Percentiles rank a stretch among this genome's conserved stretches.
Evolutionary conservation across 2,329 filamentous ascomycete species (phyloP).

Genomic region (Nigrograna mackinnonii): DNA sequence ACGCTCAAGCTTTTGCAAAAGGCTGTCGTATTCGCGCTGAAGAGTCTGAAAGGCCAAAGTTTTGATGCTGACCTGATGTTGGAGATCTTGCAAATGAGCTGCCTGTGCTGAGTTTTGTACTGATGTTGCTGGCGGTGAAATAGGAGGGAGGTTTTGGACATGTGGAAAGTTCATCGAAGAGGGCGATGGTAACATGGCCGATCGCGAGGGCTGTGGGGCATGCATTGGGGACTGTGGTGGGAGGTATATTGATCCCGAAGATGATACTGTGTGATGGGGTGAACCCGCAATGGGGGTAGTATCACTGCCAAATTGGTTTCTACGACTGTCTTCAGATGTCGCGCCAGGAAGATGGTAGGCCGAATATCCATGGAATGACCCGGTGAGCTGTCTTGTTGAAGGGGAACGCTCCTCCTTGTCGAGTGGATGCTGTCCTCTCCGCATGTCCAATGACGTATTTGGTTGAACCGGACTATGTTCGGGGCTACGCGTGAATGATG

Average conservation of each 20-base stretch:
- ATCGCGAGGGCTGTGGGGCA: constrained; percentile 21
- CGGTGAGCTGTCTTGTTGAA: constrained; percentile 15
- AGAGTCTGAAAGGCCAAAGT: constrained; percentile 56
- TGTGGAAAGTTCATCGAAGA: constrained; percentile 30
- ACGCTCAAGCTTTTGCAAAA: constrained; percentile 56
- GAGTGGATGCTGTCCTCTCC: constrained; percentile 22
- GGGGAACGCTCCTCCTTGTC: constrained; percentile 27
- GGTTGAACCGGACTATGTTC: constrained; percentile 14
- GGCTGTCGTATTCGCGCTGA: constrained; percentile 57
- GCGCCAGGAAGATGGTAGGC: constrained; percentile 12
- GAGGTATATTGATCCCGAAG: constrained; percentile 48
- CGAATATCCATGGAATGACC: constrained; percentile 14
- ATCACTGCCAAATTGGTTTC: constrained; percentile 19
- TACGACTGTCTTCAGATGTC: constrained; percentile 20
- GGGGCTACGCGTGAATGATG: constrained; percentile 12
- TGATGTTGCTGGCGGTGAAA: constrained; percentile 25
- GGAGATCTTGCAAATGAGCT: constrained; percentile 52
- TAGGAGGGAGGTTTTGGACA: constrained; percentile 20
- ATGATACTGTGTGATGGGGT: constrained; percentile 38
- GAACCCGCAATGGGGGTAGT: constrained; percentile 17
- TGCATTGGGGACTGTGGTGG: constrained; percentile 30
- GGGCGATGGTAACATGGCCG: constrained; percentile 32
- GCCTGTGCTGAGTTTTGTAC: constrained; percentile 35
- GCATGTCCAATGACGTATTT: constrained; percentile 21
- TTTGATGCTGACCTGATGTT: constrained; percentile 59